Evolutionary conservation across 805 yeast genomes (phyloP), one percentile per base, ranked within the genome.

Genomic region (Yarrowia sp.): DNA sequence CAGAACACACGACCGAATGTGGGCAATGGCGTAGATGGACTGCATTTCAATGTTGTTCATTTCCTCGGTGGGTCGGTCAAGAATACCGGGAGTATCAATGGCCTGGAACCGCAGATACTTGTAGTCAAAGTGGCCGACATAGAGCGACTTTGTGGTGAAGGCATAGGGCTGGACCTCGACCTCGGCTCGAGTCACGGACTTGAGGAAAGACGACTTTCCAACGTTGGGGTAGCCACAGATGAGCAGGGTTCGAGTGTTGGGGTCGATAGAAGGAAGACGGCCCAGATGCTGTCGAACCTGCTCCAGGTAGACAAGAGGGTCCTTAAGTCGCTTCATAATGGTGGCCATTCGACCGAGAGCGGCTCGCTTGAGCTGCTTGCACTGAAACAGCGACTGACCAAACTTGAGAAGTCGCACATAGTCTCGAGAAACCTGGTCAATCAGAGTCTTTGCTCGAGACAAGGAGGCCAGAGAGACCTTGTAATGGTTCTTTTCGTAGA

Each of bases 1-100:
- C 74, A 95, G 79, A 49, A 95, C 97, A 77, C 98, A 90, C 30
- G 98, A 92, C 76, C 98, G 86, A 77, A 95, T 85, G 79, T 95
- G 99, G 35, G 99, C 99, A 82, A 95, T 92, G 67, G 99, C 99
- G 74, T 95, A 95, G 74, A 95, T 95, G 59, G 96, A 89, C 81
- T 95, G 99, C 99, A 95, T 95, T 81, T 95, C 99, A 77, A 95
- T 95, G 79, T 95, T 95, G 82, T 95, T 95, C 99, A 95, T 95
- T 76, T 95, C 99, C 78, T 95, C 99, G 49, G 98, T 92, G 67
- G 99, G 99, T 77, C 98, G 87, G 79, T 95, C 99, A 76, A 95
- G 82, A 73, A 95, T 92, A 81, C 99, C 99, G 35, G 99, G 99
- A 40, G 99, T 95, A 79, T 95, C 99, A 74, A 95, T 95, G 65